Evolutionary conservation across 1,284 basidiomycete species (phyloP), one percentile per base, ranked within the genome.

Genomic region (Tilletia caries): DNA sequence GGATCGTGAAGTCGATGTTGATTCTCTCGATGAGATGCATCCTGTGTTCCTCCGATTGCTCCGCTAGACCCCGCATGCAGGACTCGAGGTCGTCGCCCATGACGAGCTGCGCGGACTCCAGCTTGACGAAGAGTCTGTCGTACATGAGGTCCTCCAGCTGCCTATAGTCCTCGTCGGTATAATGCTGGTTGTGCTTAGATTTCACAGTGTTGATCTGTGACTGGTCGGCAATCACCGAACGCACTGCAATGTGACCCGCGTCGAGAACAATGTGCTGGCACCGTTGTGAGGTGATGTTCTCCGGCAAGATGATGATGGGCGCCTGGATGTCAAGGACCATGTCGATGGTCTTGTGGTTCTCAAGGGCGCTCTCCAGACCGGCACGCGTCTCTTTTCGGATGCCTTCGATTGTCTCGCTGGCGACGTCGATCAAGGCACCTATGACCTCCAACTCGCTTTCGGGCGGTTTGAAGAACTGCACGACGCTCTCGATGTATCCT

Each of bases 291-390:
- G 89, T 91, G 68, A 98, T 88, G 78, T 85, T 84, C 68, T 98
- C 95, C 1, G 96, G 96, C 54, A 98, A 88, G 75, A 99, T 93
- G 82, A 99, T 97, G 81, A 99, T 90, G 3, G 96, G 96, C 2
- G 96, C 94, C 80, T 97, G 93, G 87, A 99, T 89, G 80, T 98
- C 95, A 85, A 99, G 89, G 76, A 92, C 91, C 37, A 99, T 87
- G 82, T 99, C 95, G 64, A 99, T 87, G 0, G 95, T 99, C 86
- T 95, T 95, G 86, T 96, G 94, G 20, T 89, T 90, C 84, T 93
- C 90, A 43, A 99, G 85, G 0, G 95, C 96, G 84, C 91, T 92
- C 85, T 98, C 96, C 64, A 99, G 86, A 5, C 96, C 93, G 0
- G 94, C 92, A 70, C 97, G 86, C 1, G 96, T 98, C 82, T 98